Evolutionary conservation across 2,329 filamentous ascomycete genomes (phyloP).

Genomic region (Fusarium incarnatum): DNA sequence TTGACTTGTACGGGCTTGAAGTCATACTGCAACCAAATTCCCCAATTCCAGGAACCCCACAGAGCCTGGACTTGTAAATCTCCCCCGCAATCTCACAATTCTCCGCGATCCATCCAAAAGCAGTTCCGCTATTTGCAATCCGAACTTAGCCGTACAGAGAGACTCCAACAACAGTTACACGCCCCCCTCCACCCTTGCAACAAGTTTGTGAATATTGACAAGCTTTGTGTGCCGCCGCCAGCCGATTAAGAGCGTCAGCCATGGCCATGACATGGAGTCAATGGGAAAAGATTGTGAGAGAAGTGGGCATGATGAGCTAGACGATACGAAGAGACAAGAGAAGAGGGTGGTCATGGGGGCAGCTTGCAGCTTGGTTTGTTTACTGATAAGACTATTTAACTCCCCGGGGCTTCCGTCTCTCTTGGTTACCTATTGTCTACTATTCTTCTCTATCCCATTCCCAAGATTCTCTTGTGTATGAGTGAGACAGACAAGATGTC

Average conservation of each 20-base stretch:
- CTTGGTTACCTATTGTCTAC: neutral
- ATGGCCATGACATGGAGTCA: constrained; percentile 21
- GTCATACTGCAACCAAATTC: neutral
- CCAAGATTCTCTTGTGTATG: constrained; percentile 3
- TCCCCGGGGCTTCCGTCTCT: constrained; percentile 16
- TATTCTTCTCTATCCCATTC: constrained; percentile 8
- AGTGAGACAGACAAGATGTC: constrained; percentile 42
- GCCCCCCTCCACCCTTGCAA: constrained; percentile 22
- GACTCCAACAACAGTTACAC: constrained; percentile 4
- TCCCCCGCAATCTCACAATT: constrained; percentile 28
- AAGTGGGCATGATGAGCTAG: constrained; percentile 23
- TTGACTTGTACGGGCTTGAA: neutral
- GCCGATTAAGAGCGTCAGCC: constrained; percentile 42
- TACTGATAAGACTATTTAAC: constrained; percentile 19
- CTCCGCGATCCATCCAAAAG: constrained; percentile 35
- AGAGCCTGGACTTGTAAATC: constrained; percentile 4
- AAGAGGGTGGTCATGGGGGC: constrained; percentile 35
- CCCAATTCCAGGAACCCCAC: constrained; percentile 35
- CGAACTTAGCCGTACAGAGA: constrained; percentile 46
- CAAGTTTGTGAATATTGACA: constrained; percentile 34
- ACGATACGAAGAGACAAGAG: neutral
- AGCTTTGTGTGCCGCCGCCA: constrained; percentile 46
- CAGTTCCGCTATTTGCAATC: constrained; percentile 48
- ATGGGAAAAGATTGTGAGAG: constrained; percentile 7
- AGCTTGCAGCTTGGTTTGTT: constrained; percentile 10